Percentiles rank a stretch among this genome's conserved stretches.
Conservation (phyloP, 2,329 filamentous ascomycete genomes). For the Verticillium dahliae region DNA sequence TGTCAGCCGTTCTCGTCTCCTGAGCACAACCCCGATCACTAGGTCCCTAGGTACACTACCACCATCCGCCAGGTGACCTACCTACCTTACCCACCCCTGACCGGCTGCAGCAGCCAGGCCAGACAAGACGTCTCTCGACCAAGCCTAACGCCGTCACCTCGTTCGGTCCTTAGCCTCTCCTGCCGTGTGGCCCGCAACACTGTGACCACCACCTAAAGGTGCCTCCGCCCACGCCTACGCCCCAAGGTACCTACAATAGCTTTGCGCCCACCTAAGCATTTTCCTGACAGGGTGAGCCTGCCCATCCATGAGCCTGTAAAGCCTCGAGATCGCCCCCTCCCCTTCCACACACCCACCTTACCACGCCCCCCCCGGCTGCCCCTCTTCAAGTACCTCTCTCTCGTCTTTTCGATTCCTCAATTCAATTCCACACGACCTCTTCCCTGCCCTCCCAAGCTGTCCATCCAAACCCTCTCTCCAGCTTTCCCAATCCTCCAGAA, state of each 20-base stretch:
- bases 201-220: not conserved
- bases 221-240: not conserved
- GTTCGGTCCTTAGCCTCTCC: conserved; percentile 1
- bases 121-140: not conserved
- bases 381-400: conserved; percentile 4
- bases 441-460: not conserved
- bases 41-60: not conserved
- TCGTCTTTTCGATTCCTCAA: conserved; percentile 3
- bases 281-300: not conserved
- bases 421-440: not conserved
- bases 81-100: conserved; percentile 1
- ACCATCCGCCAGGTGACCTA: not conserved
- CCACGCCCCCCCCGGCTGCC: not conserved
- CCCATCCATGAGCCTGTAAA: not conserved
- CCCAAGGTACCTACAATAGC: not conserved
- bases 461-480: not conserved
- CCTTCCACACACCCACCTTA: not conserved
- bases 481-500: not conserved
- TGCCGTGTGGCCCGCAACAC: conserved; percentile 1
- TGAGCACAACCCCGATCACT: not conserved
- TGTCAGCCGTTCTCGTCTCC: not conserved
- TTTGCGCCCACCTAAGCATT: not conserved
- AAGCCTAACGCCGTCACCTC: conserved; percentile 1
- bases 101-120: not conserved
- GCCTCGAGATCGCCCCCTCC: conserved; percentile 2